Conservation (phyloP, 306 rosid species). For the Albizia julibrissin region DNA sequence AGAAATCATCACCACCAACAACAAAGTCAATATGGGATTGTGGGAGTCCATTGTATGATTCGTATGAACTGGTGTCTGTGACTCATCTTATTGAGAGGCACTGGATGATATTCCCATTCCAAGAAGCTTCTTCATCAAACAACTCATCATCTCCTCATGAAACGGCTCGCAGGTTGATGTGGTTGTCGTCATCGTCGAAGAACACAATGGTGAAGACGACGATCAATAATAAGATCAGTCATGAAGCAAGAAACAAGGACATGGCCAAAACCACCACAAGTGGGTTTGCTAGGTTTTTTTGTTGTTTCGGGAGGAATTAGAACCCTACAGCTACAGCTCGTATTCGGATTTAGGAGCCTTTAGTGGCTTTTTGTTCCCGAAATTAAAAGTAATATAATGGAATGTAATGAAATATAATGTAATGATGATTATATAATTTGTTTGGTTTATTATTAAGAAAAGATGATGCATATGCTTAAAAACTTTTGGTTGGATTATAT, state of each 20-base stretch:
- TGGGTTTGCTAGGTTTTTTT: not conserved
- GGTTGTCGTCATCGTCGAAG: not conserved
- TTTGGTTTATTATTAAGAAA: too few relatives aligned
- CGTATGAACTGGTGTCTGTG: not conserved
- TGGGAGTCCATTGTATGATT: not conserved
- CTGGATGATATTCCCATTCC: not conserved
- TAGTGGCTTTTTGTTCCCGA: too few relatives aligned
- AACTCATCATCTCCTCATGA: not conserved
- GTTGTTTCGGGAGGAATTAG: not conserved
- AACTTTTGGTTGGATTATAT: too few relatives aligned
- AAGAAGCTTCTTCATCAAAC: not conserved
- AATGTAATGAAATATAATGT: too few relatives aligned
- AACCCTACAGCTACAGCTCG: too few relatives aligned
- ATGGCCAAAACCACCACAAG: not conserved
- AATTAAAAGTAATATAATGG: too few relatives aligned
- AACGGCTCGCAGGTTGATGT: not conserved
- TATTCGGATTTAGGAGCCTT: too few relatives aligned
- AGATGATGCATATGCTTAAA: too few relatives aligned
- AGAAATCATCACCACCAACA: not conserved
- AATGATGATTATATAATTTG: too few relatives aligned
- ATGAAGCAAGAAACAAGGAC: not conserved
- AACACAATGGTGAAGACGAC: not conserved
- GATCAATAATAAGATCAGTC: not conserved
- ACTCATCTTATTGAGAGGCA: constrained; percentile 1
- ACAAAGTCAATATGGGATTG: not conserved